A percentile compares a stretch with the other conserved stretches of the same genome.
Conservation (phyloP, 768 basidiomycete genomes). For the Tremella fuciformis region DNA sequence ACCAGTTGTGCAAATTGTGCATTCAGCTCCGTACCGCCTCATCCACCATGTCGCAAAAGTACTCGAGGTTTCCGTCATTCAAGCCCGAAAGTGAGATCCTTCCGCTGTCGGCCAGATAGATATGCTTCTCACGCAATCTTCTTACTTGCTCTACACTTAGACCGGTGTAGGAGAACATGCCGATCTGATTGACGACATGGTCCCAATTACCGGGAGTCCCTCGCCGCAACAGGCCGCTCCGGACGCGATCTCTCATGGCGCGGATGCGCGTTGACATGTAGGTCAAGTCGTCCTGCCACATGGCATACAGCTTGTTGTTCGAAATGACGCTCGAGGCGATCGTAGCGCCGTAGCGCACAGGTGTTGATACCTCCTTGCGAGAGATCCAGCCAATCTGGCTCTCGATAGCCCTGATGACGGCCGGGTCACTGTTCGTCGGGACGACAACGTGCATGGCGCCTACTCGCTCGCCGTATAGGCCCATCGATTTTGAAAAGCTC, state of each 20-base stretch:
- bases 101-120: conserved; percentile 16
- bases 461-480: conserved; percentile 94
- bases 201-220: conserved; percentile 86
- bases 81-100: conserved; percentile 8
- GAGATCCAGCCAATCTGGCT: conserved; percentile 63
- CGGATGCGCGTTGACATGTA: conserved; percentile 90
- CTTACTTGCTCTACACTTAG: conserved; percentile 25
- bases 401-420: conserved; percentile 63
- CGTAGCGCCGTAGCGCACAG: conserved; percentile 84
- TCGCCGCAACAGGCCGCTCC: conserved; percentile 67
- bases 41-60: conserved; percentile 10
- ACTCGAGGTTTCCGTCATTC: conserved; percentile 12
- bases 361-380: conserved; percentile 58
- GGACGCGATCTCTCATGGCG: conserved; percentile 74
- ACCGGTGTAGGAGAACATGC: conserved; percentile 80
- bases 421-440: conserved; percentile 55
- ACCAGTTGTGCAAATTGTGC: too few relatives aligned
- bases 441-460: conserved; percentile 79
- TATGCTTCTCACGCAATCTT: conserved; percentile 14
- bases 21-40: conserved; percentile 1
- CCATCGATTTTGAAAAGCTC: conserved; percentile 98
- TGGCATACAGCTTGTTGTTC: conserved; percentile 23
- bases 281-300: conserved; percentile 63
- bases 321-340: conserved; percentile 35
- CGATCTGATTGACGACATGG: conserved; percentile 91